Evolutionary conservation across 2,329 filamentous ascomycete genomes (phyloP).

Genomic region (Cadophora malorum): DNA sequence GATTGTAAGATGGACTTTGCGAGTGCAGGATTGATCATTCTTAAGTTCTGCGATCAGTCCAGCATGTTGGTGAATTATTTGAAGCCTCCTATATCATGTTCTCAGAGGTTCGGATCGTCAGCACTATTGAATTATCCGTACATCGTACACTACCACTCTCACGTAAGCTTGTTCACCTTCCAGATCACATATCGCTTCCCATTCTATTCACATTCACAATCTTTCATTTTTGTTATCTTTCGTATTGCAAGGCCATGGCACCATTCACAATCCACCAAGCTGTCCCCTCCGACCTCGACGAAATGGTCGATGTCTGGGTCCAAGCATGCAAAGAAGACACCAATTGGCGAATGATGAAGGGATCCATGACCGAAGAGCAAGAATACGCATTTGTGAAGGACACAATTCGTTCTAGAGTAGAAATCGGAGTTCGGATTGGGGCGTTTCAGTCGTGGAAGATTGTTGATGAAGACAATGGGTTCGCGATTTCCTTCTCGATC

Average conservation of each 20-base stretch:
- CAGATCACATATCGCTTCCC: background rate
- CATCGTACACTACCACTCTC: constrained; percentile 1
- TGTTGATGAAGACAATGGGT: background rate
- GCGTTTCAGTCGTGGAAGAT: background rate
- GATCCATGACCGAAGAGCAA: background rate
- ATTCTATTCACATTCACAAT: background rate
- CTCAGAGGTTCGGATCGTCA: background rate
- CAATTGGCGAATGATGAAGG: background rate
- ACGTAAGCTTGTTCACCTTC: background rate
- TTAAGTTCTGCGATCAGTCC: background rate
- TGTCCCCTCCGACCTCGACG: background rate
- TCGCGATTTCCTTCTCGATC: background rate
- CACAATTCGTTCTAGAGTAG: background rate
- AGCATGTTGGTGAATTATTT: background rate
- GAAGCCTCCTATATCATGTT: background rate
- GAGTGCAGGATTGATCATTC: background rate
- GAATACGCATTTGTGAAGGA: background rate
- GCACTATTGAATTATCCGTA: background rate
- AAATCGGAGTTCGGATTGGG: background rate
- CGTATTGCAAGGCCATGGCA: background rate
- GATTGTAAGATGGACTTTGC: background rate
- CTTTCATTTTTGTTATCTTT: no score
- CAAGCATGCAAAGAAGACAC: background rate
- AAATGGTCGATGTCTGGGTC: background rate
- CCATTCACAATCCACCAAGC: background rate